Evolutionary conservation across 768 basidiomycete species (phyloP).

Genomic region (Pulveroboletus sp.): DNA sequence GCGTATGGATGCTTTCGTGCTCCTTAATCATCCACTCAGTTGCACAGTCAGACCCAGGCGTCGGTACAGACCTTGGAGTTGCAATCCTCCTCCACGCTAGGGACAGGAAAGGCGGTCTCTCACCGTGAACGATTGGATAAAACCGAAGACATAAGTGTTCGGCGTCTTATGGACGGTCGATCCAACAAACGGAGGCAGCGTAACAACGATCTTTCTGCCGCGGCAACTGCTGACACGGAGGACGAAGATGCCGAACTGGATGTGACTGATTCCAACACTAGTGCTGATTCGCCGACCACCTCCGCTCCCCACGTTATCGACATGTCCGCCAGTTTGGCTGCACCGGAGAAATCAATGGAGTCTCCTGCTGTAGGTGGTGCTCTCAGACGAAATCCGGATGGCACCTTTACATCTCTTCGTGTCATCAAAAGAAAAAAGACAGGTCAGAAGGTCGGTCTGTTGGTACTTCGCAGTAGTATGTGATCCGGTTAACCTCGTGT

Average conservation of each 20-base stretch:
- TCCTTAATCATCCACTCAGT: slow-evolving; percentile 10
- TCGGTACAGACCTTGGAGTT: slow-evolving; percentile 58
- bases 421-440: slow-evolving; percentile 44
- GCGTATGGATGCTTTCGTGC: slow-evolving; percentile 47
- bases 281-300: slow-evolving; percentile 8
- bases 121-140: slow-evolving; percentile 59
- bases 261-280: slow-evolving; percentile 24
- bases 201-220: slow-evolving; percentile 23
- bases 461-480: slow-evolving; percentile 1
- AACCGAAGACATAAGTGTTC: slow-evolving; percentile 57
- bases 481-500: slow-evolving; percentile 4
- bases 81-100: slow-evolving; percentile 81
- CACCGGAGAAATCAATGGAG: slow-evolving; percentile 12
- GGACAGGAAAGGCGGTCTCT: slow-evolving; percentile 65
- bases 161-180: slow-evolving; percentile 48
- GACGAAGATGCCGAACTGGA: slow-evolving; percentile 35
- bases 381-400: slow-evolving; percentile 64
- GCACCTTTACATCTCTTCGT: slow-evolving; percentile 49
- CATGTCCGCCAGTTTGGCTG: slow-evolving; percentile 6
- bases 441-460: slow-evolving; percentile 41
- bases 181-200: slow-evolving; percentile 49
- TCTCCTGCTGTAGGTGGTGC: slow-evolving; percentile 54
- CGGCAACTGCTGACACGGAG: slow-evolving; percentile 24
- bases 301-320: slow-evolving; percentile 11
- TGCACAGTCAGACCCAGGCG: slow-evolving; percentile 71